Conservation (phyloP, 306 rosid genomes). For the Phaseolus lunatus region DNA sequence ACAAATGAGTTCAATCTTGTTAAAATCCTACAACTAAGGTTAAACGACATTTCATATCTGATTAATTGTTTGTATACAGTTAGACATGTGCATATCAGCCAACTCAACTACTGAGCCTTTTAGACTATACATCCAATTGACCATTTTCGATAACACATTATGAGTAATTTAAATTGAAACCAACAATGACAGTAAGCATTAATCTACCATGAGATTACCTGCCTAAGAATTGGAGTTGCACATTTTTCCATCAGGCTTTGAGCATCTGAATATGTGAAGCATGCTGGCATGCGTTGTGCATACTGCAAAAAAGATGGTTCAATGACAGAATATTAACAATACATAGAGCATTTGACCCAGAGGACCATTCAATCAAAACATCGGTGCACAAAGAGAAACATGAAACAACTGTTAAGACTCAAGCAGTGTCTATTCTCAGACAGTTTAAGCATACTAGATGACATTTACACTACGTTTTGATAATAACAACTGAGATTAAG, state of each 20-base stretch:
- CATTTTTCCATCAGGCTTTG: conserved; percentile 66
- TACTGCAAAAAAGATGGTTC: conserved; percentile 61
- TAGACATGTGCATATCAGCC: background rate
- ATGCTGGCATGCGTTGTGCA: conserved; percentile 95
- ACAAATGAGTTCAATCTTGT: too few relatives aligned
- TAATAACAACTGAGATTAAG: too few relatives aligned
- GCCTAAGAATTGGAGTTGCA: conserved; percentile 88
- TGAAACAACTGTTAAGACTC: too few relatives aligned
- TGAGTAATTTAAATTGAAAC: too few relatives aligned
- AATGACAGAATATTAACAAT: conserved; percentile 26
- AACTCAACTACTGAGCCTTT: background rate
- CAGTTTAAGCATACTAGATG: too few relatives aligned
- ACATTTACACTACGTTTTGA: too few relatives aligned
- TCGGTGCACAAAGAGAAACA: background rate
- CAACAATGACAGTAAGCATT: background rate
- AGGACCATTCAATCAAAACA: too few relatives aligned
- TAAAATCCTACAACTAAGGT: conserved; percentile 1
- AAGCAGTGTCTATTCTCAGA: too few relatives aligned
- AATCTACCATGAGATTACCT: conserved; percentile 59
- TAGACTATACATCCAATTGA: background rate
- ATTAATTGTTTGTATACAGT: background rate
- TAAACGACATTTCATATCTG: background rate
- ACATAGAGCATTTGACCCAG: background rate
- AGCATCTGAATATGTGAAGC: conserved; percentile 84
- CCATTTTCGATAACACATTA: background rate